Percentiles rank a stretch among this genome's conserved stretches.
Evolutionary conservation across 2,329 filamentous ascomycete genomes (phyloP).

Genomic region (Aspergillus oerlinghausenensis): DNA sequence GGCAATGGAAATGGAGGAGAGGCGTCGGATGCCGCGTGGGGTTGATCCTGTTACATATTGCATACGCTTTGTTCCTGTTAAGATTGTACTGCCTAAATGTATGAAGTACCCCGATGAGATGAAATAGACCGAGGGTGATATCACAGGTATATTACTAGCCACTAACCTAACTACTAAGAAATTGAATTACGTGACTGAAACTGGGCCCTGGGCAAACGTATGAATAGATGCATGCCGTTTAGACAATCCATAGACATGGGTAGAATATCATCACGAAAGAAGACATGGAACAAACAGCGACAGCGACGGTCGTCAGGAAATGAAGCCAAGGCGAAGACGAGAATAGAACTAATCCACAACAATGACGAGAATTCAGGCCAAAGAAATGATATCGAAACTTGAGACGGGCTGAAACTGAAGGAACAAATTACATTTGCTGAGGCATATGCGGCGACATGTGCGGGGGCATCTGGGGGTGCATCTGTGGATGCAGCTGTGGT

Average conservation of each 20-base stretch:
- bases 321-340: neutral
- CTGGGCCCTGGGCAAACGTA: neutral
- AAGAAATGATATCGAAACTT: neutral
- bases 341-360: neutral
- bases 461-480: neutral
- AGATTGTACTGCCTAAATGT: too few relatives aligned
- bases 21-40: neutral
- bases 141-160: neutral
- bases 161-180: neutral
- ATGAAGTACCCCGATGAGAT: too few relatives aligned
- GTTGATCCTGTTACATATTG: neutral
- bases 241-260: neutral
- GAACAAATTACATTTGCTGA: constrained; percentile 11
- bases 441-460: neutral
- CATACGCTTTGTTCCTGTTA: neutral
- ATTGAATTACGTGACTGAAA: neutral
- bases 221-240: neutral
- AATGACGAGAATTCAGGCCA: neutral
- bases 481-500: neutral
- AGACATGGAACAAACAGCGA: neutral
- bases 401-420: neutral
- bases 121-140: neutral
- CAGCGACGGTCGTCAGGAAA: neutral
- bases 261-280: neutral
- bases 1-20: too few relatives aligned